Conservation (phyloP, 768 basidiomycete genomes). For the Daedalea quercina region DNA sequence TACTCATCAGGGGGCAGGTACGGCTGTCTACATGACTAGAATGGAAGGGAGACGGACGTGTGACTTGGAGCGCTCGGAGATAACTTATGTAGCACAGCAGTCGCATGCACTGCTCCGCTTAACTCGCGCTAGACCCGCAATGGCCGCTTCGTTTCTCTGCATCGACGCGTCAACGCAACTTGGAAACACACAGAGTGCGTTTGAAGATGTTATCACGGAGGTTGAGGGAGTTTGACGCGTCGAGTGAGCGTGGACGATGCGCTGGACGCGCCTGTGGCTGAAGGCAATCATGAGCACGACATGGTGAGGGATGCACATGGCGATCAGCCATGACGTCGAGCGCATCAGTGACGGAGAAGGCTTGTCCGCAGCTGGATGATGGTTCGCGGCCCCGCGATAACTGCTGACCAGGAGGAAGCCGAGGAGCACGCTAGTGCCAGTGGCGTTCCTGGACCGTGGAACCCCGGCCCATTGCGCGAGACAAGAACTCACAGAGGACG, state of each 20-base stretch:
- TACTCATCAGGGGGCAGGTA: background rate
- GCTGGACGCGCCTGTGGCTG: constrained; percentile 17
- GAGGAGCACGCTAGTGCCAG: too few relatives aligned
- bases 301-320: constrained; percentile 6
- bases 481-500: too few relatives aligned
- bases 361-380: background rate
- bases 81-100: background rate
- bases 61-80: background rate
- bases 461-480: too few relatives aligned
- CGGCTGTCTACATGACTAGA: background rate
- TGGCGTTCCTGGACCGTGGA: too few relatives aligned
- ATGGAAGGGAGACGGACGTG: background rate
- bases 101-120: background rate
- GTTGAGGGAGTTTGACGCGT: constrained; percentile 5
- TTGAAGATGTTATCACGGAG: background rate
- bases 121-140: background rate
- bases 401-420: too few relatives aligned
- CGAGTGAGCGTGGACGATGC: constrained; percentile 6
- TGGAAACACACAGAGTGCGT: background rate
- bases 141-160: background rate
- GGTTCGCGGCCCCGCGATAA: too few relatives aligned
- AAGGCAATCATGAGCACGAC: background rate
- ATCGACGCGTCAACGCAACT: constrained; percentile 5
- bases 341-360: constrained; percentile 5
- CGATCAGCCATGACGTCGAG: constrained; percentile 3